These are phyloP conservation scores for Gossypium stocksii DNA, from an alignment of 345 rosid species.

Conservation along the genomic window DNA sequence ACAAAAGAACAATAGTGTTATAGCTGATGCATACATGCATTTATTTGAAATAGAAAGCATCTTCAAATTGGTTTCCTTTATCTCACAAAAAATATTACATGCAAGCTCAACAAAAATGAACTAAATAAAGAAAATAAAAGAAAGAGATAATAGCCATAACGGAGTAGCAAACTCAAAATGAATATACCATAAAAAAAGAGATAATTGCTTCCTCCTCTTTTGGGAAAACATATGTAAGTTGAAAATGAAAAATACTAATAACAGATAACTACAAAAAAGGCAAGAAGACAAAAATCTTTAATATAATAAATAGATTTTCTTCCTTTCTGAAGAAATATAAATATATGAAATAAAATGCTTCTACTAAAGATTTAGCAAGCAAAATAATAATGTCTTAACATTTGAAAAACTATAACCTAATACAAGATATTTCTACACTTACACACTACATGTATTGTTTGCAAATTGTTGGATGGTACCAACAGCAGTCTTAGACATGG, in stretches of 20 bases:
- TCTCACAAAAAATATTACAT: too few species aligned
- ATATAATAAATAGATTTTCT: neutral
- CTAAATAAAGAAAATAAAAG: too few species aligned
- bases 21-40: neutral
- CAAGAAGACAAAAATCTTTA: neutral
- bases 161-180: too few species aligned
- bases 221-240: neutral
- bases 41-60: neutral
- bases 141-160: too few species aligned
- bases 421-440: constrained; percentile 28
- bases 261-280: neutral
- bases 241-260: neutral
- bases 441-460: constrained; percentile 92
- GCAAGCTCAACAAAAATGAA: too few species aligned
- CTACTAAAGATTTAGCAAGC: neutral
- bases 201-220: constrained; percentile 80
- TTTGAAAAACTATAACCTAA: neutral
- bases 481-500: constrained; percentile 78
- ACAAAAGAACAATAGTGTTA: neutral
- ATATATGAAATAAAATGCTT: neutral
- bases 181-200: neutral
- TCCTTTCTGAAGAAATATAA: neutral
- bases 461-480: constrained; percentile 84
- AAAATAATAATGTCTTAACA: neutral
- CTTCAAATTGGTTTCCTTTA: neutral